phyloP scores from a whole-genome alignment of 495 filamentous ascomycete species.

The Aspergillus hancockii region DNA sequence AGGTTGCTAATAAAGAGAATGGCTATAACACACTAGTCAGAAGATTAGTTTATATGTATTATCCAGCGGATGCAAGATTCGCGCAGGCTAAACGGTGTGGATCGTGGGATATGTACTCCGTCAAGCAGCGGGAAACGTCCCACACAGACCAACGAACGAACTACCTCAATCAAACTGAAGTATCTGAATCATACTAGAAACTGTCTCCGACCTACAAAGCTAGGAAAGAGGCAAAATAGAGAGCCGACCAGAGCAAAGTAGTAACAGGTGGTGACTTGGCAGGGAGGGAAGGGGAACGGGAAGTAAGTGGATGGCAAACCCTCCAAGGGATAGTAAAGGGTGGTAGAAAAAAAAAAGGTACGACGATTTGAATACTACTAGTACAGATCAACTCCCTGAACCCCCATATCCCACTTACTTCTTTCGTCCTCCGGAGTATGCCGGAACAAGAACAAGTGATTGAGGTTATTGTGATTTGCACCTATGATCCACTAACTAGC shows the following conservation, averaged over 20 bases:
- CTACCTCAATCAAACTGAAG: conserved; percentile 8
- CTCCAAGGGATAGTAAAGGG: not conserved
- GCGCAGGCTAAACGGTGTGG: conserved; percentile 25
- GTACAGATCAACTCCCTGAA: conserved; percentile 9
- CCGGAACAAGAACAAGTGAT: not conserved
- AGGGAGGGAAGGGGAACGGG: not conserved
- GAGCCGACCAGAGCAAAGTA: not conserved
- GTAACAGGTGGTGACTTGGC: conserved; percentile 21
- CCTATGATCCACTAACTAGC: conserved; percentile 6
- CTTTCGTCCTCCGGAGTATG: conserved; percentile 3
- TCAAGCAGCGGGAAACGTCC: conserved; percentile 22
- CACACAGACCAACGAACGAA: conserved; percentile 18
- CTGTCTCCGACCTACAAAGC: not conserved
- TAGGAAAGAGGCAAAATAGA: conserved; percentile 5
- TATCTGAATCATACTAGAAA: not conserved
- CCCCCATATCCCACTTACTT: not conserved
- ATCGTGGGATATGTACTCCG: conserved; percentile 20
- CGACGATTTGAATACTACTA: not conserved
- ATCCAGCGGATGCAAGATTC: conserved; percentile 24
- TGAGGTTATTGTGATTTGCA: conserved; percentile 6
- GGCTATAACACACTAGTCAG: not conserved
- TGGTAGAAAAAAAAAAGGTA: not conserved
- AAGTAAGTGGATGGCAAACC: conserved; percentile 4
- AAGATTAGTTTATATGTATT: not conserved
- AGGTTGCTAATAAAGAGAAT: not conserved